phyloP scores from a whole-genome alignment of 1,284 basidiomycete genomes.

The Cutaneotrichosporon cutaneum region DNA sequence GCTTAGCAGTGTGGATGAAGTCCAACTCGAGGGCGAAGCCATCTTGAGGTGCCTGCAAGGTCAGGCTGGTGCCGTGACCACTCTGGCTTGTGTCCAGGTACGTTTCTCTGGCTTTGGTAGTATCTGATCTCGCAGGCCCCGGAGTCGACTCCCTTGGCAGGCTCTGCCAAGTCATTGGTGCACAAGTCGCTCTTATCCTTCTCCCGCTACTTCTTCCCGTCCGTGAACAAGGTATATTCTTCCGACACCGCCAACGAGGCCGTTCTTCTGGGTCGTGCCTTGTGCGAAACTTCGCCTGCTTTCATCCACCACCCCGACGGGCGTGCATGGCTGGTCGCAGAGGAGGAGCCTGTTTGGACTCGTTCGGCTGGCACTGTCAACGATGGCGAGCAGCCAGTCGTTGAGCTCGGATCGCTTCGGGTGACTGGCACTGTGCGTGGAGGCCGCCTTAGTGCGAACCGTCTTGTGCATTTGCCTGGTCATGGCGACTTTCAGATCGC shows the following conservation, averaged over 20 bases:
- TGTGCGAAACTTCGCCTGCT: slow-evolving; percentile 75
- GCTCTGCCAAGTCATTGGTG: slow-evolving; percentile 60
- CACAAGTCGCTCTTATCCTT: slow-evolving; percentile 87
- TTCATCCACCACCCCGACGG: slow-evolving; percentile 66
- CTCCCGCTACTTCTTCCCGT: slow-evolving; percentile 90
- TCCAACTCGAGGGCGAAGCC: slow-evolving; percentile 74
- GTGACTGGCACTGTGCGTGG: slow-evolving; percentile 86
- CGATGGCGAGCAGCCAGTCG: slow-evolving; percentile 24
- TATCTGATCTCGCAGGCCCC: slow-evolving; percentile 35
- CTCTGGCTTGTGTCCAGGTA: slow-evolving; percentile 61
- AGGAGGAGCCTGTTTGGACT: slow-evolving; percentile 60
- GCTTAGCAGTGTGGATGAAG: slow-evolving; percentile 61
- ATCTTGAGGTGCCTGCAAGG: slow-evolving; percentile 83
- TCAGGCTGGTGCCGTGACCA: slow-evolving; percentile 63
- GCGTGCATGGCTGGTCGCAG: slow-evolving; percentile 75
- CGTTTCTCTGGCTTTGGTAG: slow-evolving; percentile 13
- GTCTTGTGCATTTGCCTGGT: slow-evolving; percentile 84
- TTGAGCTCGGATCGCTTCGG: slow-evolving; percentile 58
- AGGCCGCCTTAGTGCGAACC: slow-evolving; percentile 71
- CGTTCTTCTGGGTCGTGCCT: slow-evolving; percentile 66
- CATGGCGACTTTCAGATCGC: slow-evolving; percentile 84
- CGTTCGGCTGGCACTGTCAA: slow-evolving; percentile 39
- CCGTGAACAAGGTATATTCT: slow-evolving; percentile 61
- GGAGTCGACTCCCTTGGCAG: slow-evolving; percentile 55
- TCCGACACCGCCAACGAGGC: slow-evolving; percentile 62